phyloP scores from a whole-genome alignment of 2,329 filamentous ascomycete genomes.

The Cadophora sp. region DNA sequence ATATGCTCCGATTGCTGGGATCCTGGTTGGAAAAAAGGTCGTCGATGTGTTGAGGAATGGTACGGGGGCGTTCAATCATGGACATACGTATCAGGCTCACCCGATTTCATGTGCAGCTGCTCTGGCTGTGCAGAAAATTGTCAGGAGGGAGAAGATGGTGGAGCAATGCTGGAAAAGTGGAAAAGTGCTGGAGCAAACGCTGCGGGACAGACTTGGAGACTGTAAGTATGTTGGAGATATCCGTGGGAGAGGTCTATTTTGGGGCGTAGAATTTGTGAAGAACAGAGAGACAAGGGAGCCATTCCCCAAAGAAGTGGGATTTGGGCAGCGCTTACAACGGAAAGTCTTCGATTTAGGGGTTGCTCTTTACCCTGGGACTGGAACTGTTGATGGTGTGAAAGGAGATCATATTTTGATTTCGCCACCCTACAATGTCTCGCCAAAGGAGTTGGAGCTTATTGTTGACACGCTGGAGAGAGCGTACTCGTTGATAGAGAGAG shows the following conservation, averaged over 20 bases:
- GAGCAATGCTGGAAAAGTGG: slow-evolving; percentile 62
- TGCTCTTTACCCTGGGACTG: slow-evolving; percentile 61
- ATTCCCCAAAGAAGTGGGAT: slow-evolving; percentile 47
- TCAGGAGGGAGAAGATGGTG: slow-evolving; percentile 61
- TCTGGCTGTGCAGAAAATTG: slow-evolving; percentile 64
- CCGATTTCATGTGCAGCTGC: slow-evolving; percentile 63
- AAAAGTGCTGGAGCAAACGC: slow-evolving; percentile 47
- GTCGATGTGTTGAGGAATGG: slow-evolving; percentile 45
- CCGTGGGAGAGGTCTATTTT: slow-evolving; percentile 62
- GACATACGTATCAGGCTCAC: slow-evolving; percentile 62
- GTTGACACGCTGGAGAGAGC: background rate
- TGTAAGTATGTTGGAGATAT: slow-evolving; percentile 61
- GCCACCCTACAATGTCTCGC: slow-evolving; percentile 62
- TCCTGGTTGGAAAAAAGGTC: slow-evolving; percentile 58
- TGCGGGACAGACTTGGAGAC: slow-evolving; percentile 49
- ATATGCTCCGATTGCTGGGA: slow-evolving; percentile 63
- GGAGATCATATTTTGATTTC: slow-evolving; percentile 67
- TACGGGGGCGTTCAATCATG: slow-evolving; percentile 23
- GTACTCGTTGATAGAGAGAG: background rate
- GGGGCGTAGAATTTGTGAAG: slow-evolving; percentile 58
- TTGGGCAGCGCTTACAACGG: slow-evolving; percentile 56
- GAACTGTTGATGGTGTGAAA: slow-evolving; percentile 57
- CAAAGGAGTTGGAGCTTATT: slow-evolving; percentile 1
- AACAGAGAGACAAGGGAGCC: slow-evolving; percentile 54
- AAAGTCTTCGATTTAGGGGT: slow-evolving; percentile 43